Percentiles rank a stretch among this genome's conserved stretches.
phyloP scores from a whole-genome alignment of 2,329 filamentous ascomycete genomes.

The Periglandula ipomoeae region DNA sequence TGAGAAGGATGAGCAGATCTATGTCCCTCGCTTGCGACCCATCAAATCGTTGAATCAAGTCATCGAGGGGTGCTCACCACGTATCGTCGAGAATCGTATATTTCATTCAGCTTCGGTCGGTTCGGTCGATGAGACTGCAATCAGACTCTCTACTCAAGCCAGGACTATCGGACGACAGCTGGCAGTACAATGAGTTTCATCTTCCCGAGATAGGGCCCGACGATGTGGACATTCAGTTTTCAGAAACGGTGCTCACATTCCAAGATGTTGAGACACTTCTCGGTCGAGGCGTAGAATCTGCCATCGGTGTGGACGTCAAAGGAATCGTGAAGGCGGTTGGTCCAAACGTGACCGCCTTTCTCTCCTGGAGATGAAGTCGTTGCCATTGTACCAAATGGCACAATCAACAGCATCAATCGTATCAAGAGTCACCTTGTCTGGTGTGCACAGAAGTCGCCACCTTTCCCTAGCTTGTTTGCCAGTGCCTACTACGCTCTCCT shows the following conservation, averaged over 20 bases:
- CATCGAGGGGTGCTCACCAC: constrained; percentile 26
- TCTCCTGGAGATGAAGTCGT: constrained; percentile 31
- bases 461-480: constrained; percentile 29
- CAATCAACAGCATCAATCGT: constrained; percentile 25
- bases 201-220: constrained; percentile 15
- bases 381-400: constrained; percentile 25
- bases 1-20: constrained; percentile 26
- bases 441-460: constrained; percentile 12
- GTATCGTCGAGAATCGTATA: constrained; percentile 5
- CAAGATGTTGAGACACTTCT: constrained; percentile 27
- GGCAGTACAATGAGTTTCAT: constrained; percentile 16
- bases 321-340: constrained; percentile 29
- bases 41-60: constrained; percentile 31
- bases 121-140: constrained; percentile 4
- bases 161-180: constrained; percentile 15
- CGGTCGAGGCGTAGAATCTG: constrained; percentile 21
- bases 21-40: constrained; percentile 35
- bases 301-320: constrained; percentile 31
- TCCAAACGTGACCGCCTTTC: constrained; percentile 20
- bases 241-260: constrained; percentile 24
- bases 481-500: constrained; percentile 35
- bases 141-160: constrained; percentile 19
- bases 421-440: constrained; percentile 28
- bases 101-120: constrained; percentile 12
- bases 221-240: constrained; percentile 32